A percentile compares a stretch with the other conserved stretches of the same genome.
Conservation (phyloP, 2,329 filamentous ascomycete genomes). For the Diaporthe sp. region DNA sequence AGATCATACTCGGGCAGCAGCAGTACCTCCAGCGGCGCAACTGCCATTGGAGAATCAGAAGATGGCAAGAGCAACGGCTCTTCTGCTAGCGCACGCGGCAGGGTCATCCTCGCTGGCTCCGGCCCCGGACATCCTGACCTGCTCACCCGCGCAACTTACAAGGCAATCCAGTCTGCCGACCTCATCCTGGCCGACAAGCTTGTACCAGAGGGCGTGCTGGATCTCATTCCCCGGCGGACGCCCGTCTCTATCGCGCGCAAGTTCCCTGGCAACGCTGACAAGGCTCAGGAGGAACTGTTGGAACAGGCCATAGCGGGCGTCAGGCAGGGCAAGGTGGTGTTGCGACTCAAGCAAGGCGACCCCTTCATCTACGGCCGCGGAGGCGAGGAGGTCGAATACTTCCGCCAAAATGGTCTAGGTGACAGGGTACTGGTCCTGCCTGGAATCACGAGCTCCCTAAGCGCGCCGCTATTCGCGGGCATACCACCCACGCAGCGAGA, state of each 20-base stretch:
- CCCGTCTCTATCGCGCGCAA: slow-evolving; percentile 94
- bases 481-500: slow-evolving; percentile 92
- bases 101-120: slow-evolving; percentile 89
- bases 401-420: slow-evolving; percentile 78
- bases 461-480: slow-evolving; percentile 87
- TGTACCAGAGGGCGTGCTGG: slow-evolving; percentile 85
- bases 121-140: slow-evolving; percentile 94
- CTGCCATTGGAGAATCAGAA: slow-evolving; percentile 38
- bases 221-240: slow-evolving; percentile 90
- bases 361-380: slow-evolving; percentile 96
- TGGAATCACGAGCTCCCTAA: slow-evolving; percentile 89
- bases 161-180: slow-evolving; percentile 81
- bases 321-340: slow-evolving; percentile 78
- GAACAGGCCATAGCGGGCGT: slow-evolving; percentile 79
- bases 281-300: slow-evolving; percentile 90
- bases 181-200: slow-evolving; percentile 90
- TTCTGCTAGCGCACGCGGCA: slow-evolving; percentile 62
- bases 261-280: slow-evolving; percentile 96
- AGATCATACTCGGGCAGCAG: slow-evolving; percentile 70
- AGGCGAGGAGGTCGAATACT: slow-evolving; percentile 91
- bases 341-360: slow-evolving; percentile 95
- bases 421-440: slow-evolving; percentile 80
- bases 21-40: slow-evolving; percentile 37
- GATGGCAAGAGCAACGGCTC: slow-evolving; percentile 45
- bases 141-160: slow-evolving; percentile 85